Base-by-base conservation (phyloP, 768 basidiomycete species). In the Mycena kentingensis region DNA sequence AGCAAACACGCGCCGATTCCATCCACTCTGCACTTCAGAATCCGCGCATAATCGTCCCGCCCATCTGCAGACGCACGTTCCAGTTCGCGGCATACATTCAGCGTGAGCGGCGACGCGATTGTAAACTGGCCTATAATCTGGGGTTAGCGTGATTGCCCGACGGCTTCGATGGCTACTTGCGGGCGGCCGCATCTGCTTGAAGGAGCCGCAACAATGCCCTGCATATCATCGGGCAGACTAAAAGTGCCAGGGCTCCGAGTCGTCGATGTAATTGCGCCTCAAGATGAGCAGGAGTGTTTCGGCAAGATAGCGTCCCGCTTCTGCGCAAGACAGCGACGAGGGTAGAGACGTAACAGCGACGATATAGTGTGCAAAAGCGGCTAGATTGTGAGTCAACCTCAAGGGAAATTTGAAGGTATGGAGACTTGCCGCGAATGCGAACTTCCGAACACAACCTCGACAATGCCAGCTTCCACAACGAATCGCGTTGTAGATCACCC, bases 271-370 rank as follows among this genome's bases (percentile, higher is more conserved):
- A 35, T 77, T 67, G 22, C 67, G 71, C n/a, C 74, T 69, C 27
- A 81, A 60, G 29, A 83, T 77, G 31, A 80, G 66, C 5, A 83
- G 57, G 5, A 83, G 60, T 1, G 71, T 66, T 46, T 82, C 79
- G 25, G 78, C 66, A 46, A 89, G 63, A 60, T 78, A 74, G 38
- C 79, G 71, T 78, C 82, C 84, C 38, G 76, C 74, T 61, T 86
- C 84, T 10, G 74, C 68, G 50, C 69, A 69, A 32, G 67, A 64
- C 26, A 83, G 62, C 2, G 75, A 56, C 44, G 75, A 74, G 35
- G 63, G 64, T 1, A 52, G 44, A 27, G 58, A 46, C 2, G 56
- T 47, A 4, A 63, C 63, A 5, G 68, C 64, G 4, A 71, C 46
- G 39, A 82, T 63, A 55, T 77, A 79, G 24, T 72, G 54, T 5